Evolutionary conservation across 352 stramenopile species (phyloP).

Genomic region (Saprolegnia parasitica): DNA sequence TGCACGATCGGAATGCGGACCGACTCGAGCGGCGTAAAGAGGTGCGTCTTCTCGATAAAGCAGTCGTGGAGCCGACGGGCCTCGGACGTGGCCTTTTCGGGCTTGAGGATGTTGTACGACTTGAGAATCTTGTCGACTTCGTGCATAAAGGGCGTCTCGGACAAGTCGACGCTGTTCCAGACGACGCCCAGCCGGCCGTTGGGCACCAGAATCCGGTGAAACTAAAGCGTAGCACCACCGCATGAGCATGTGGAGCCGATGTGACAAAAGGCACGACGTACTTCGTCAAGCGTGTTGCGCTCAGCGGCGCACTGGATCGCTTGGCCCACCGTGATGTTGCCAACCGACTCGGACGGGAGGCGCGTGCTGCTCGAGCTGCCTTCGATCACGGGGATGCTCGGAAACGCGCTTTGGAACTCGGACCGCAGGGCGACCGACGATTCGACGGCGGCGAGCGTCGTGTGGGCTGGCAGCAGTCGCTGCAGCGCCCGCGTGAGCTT

Average conservation of each 20-base stretch:
- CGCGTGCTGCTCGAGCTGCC: slow-evolving; percentile 6
- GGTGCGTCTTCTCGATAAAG: slow-evolving; percentile 16
- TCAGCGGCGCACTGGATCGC: slow-evolving; percentile 15
- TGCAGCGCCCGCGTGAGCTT: slow-evolving; percentile 26
- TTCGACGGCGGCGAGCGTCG: slow-evolving; percentile 21
- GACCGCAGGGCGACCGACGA: neutral
- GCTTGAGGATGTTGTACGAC: slow-evolving; percentile 25
- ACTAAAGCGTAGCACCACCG: slow-evolving; percentile 21
- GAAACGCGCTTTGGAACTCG: slow-evolving; percentile 1
- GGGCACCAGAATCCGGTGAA: slow-evolving; percentile 27
- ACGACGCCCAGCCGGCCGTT: slow-evolving; percentile 24
- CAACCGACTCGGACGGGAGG: slow-evolving; percentile 20
- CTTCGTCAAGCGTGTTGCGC: slow-evolving; percentile 16
- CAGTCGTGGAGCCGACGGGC: slow-evolving; percentile 1
- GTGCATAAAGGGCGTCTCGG: slow-evolving; percentile 23
- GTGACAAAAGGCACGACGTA: neutral
- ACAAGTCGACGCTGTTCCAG: slow-evolving; percentile 21
- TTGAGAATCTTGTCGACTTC: slow-evolving; percentile 26
- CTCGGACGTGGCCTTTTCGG: neutral
- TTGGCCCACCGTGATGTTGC: slow-evolving; percentile 26
- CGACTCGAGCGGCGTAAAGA: slow-evolving; percentile 20
- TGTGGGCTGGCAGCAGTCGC: slow-evolving; percentile 21
- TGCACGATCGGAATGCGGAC: slow-evolving; percentile 3
- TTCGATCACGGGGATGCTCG: slow-evolving; percentile 16
- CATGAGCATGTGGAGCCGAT: neutral